Evolutionary conservation across 805 yeast genomes (phyloP).

Genomic region (Yamadazyma laniorum): DNA sequence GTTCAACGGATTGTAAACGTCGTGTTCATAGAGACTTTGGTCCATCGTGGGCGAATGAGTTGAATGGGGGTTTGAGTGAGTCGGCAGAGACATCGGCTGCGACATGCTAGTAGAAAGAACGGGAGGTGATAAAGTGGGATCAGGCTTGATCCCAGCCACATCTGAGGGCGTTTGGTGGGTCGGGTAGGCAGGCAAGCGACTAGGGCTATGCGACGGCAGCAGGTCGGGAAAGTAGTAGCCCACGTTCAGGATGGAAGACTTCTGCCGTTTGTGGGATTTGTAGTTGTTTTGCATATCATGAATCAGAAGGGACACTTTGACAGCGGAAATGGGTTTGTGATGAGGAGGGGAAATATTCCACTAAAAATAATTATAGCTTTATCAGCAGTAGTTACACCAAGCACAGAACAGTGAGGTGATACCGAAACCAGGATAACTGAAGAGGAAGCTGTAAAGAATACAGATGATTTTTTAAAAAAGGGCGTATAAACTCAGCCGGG

Average conservation of each 20-base stretch:
- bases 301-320: slow-evolving; percentile 9
- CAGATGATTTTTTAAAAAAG: too few relatives aligned
- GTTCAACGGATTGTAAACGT: slow-evolving; percentile 14
- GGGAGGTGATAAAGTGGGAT: not conserved
- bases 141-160: not conserved
- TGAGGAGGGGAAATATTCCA: too few relatives aligned
- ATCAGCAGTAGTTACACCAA: too few relatives aligned
- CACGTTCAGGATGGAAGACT: slow-evolving; percentile 31
- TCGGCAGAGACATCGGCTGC: slow-evolving; percentile 7
- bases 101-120: slow-evolving; percentile 1
- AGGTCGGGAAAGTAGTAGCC: slow-evolving; percentile 25
- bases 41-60: slow-evolving; percentile 10
- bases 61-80: slow-evolving; percentile 9
- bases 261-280: slow-evolving; percentile 37
- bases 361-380: too few relatives aligned
- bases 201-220: slow-evolving; percentile 3
- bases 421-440: too few relatives aligned
- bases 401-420: too few relatives aligned
- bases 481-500: too few relatives aligned
- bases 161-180: slow-evolving; percentile 1
- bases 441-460: too few relatives aligned
- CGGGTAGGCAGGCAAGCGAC: slow-evolving; percentile 3
- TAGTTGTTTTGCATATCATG: slow-evolving; percentile 19
- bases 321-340: not conserved
- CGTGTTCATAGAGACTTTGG: slow-evolving; percentile 10